phyloP scores from a whole-genome alignment of 495 filamentous ascomycete genomes.

The Aspergillus olivimuriae region DNA sequence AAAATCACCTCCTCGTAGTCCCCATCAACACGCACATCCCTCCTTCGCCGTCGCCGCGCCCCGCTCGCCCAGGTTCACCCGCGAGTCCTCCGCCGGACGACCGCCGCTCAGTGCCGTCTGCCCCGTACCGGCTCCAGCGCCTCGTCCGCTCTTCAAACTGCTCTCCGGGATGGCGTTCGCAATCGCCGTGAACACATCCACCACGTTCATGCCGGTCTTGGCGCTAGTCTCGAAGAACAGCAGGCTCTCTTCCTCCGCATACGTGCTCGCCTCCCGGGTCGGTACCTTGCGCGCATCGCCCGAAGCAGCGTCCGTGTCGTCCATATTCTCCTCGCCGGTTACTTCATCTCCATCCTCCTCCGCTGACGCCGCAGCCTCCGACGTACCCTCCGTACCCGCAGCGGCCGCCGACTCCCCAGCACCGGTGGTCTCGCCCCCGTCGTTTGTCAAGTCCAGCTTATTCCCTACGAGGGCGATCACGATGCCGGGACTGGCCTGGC shows the following conservation, averaged over 20 bases:
- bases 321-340: constrained; percentile 39
- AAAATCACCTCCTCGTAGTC: too few species aligned
- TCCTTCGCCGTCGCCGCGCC: constrained; percentile 64
- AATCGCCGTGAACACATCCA: constrained; percentile 96
- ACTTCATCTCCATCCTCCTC: constrained; percentile 31
- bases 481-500: constrained; percentile 95
- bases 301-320: constrained; percentile 53
- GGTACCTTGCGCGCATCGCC: constrained; percentile 80
- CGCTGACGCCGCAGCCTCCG: constrained; percentile 21
- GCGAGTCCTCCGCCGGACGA: constrained; percentile 35
- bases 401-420: constrained; percentile 26
- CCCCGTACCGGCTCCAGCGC: constrained; percentile 53
- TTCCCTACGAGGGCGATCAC: constrained; percentile 97
- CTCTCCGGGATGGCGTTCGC: constrained; percentile 96
- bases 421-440: constrained; percentile 36
- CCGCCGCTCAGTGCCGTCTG: constrained; percentile 35
- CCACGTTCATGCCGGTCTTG: constrained; percentile 89
- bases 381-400: too few species aligned
- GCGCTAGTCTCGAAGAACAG: constrained; percentile 98
- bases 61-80: constrained; percentile 41
- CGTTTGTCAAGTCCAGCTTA: constrained; percentile 82
- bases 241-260: constrained; percentile 89
- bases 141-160: constrained; percentile 80
- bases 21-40: constrained; percentile 93
- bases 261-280: constrained; percentile 80